These are phyloP conservation scores for Phytopythium kandeliae DNA, from an alignment of 352 stramenopile species.

Conservation along the genomic window DNA sequence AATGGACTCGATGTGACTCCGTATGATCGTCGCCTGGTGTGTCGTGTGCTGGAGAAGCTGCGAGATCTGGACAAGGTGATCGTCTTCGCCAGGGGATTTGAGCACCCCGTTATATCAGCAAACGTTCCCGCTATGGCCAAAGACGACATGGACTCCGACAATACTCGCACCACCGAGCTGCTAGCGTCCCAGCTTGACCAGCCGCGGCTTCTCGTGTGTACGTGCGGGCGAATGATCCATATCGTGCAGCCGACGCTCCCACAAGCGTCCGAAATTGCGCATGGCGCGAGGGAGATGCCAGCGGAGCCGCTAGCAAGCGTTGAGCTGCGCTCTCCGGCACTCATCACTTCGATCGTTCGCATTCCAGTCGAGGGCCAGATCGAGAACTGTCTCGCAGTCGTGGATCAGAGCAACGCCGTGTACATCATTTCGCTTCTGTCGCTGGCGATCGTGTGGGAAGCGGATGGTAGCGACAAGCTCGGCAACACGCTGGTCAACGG, in stretches of 20 bases:
- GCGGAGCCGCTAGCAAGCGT: slow-evolving; percentile 45
- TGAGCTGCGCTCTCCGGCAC: slow-evolving; percentile 32
- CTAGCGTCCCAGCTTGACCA: slow-evolving; percentile 20
- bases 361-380: slow-evolving; percentile 46
- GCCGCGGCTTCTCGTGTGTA: slow-evolving; percentile 49
- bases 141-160: not conserved
- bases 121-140: not conserved
- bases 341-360: slow-evolving; percentile 46
- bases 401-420: slow-evolving; percentile 62
- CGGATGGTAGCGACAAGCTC: slow-evolving; percentile 24
- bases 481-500: slow-evolving; percentile 37
- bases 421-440: slow-evolving; percentile 62
- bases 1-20: slow-evolving; percentile 49
- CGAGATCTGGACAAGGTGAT: slow-evolving; percentile 45
- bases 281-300: slow-evolving; percentile 34
- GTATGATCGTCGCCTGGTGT: slow-evolving; percentile 31
- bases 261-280: slow-evolving; percentile 53
- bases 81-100: slow-evolving; percentile 38
- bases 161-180: not conserved
- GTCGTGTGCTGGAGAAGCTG: slow-evolving; percentile 44
- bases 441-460: slow-evolving; percentile 44
- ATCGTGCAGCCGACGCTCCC: slow-evolving; percentile 44
- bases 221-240: slow-evolving; percentile 49
- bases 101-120: slow-evolving; percentile 7
- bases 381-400: slow-evolving; percentile 55